A percentile compares a stretch with the other conserved stretches of the same genome.
Evolutionary conservation across 2,329 filamentous ascomycete genomes (phyloP).

Genomic region (Fusarium sp.): DNA sequence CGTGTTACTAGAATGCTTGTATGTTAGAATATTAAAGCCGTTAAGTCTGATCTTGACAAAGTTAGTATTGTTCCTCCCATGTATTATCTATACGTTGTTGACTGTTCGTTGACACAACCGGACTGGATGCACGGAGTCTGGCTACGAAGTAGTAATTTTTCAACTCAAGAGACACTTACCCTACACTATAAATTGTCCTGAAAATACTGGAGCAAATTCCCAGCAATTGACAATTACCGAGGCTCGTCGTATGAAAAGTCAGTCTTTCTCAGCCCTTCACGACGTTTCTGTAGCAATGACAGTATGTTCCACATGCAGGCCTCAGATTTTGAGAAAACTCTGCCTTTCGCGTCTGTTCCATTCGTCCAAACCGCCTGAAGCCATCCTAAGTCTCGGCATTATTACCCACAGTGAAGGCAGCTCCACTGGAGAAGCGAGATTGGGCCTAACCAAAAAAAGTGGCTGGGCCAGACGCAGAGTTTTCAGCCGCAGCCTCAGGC

Average conservation of each 20-base stretch:
- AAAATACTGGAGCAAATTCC: no score
- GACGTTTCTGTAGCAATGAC: neutral
- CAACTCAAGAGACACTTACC: neutral
- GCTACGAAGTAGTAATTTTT: no score
- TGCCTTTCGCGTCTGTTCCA: neutral
- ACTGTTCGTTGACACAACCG: no score
- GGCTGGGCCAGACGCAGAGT: constrained; percentile 24
- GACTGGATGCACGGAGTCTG: no score
- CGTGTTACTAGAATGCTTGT: no score
- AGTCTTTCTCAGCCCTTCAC: no score
- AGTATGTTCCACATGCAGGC: neutral
- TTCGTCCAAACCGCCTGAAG: neutral
- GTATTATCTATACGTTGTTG: no score
- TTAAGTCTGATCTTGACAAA: no score
- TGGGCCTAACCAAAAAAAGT: constrained; percentile 24
- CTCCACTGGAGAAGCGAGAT: constrained; percentile 5
- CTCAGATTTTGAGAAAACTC: neutral
- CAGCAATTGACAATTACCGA: no score
- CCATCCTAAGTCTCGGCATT: neutral
- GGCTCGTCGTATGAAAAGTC: neutral
- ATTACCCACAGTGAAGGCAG: constrained; percentile 3
- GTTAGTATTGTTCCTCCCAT: no score
- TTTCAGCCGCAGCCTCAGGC: constrained; percentile 31
- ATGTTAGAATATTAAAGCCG: no score
- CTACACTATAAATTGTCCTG: no score